Percentiles rank a stretch among this genome's conserved stretches.
Evolutionary conservation across 306 rosid species (phyloP).

Genomic region (Mucuna pruriens): DNA sequence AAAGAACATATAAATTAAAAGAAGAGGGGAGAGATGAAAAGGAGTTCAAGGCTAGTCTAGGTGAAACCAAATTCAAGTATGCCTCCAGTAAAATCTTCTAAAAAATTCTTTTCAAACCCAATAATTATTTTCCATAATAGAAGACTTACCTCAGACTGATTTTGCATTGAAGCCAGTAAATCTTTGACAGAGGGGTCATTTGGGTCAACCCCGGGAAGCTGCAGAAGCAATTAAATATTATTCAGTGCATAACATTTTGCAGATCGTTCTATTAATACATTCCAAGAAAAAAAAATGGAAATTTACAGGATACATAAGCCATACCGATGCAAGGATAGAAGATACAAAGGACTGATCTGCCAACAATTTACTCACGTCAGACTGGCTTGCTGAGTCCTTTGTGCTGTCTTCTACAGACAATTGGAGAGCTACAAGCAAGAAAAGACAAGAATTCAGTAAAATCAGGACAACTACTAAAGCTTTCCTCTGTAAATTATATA

Average conservation of each 20-base stretch:
- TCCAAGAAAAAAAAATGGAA: neutral
- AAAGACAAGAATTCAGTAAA: conserved; percentile 22
- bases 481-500: neutral
- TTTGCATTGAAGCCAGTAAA: conserved; percentile 96
- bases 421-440: conserved; percentile 76
- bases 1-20: conserved; percentile 1
- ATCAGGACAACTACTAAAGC: neutral
- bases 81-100: neutral
- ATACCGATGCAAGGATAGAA: conserved; percentile 89
- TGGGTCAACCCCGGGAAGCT: conserved; percentile 99
- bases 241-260: neutral
- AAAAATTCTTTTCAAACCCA: neutral
- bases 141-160: conserved; percentile 72
- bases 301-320: conserved; percentile 39
- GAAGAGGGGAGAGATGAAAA: neutral
- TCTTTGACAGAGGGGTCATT: conserved; percentile 96
- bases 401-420: conserved; percentile 76
- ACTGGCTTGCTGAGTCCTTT: conserved; percentile 68
- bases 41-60: neutral
- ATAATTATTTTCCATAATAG: conserved; percentile 10
- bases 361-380: conserved; percentile 85
- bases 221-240: conserved; percentile 46
- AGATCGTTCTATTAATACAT: conserved; percentile 31
- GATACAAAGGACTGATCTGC: conserved; percentile 97
- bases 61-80: neutral